Base-by-base conservation (phyloP, 805 yeast species). In the Spathaspora hagerdaliae region DNA sequence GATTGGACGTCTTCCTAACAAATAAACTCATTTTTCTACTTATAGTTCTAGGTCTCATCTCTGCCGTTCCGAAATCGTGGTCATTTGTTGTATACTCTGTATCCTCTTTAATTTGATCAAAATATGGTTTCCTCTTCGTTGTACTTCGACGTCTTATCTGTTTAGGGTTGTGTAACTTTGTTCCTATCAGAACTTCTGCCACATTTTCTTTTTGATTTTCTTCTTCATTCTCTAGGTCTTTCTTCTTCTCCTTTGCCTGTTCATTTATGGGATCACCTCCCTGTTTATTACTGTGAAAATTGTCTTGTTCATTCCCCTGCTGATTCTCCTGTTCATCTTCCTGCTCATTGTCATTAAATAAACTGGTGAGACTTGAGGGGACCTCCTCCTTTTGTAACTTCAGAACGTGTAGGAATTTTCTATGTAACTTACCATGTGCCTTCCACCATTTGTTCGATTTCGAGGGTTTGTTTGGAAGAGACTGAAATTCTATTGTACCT, bases 1-100 rank as follows among this genome's bases (percentile, higher is more conserved):
- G 19, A 24, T 29, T 39, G 24, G 24, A 36, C 5, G 5, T 24
- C 11, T 43, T 40, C 29, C 27, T 41, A 34, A 24, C 31, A 29
- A 45, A 41, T 27, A 42, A 29, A 31, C 47, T 43, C 2, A 39
- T n/a, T 38, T 36, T 46, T 42, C 46, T 26, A 14, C 27, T 36
- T 14, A 36, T 19, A n/a, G 31, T 31, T 5, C 24, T 19, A 19
- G 24, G 24, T 5, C 24, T 19, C 4, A 19, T 5, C 24, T 19
- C 24, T 5, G 24, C 5, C 24, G 24, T 3, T 19, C 24, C 5
- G 24, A 19, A 19, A 19, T 5, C 5, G 24, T 19, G 24, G 24
- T 19, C 24, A 19, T 19, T 19, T 19, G 24, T 3, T 19, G 24
- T 19, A 5, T 19, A 19, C 24, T 19, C 24, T 3, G 24, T 19